phyloP scores from a whole-genome alignment of 2,329 filamentous ascomycete species.

The Helminthosporium solani region DNA sequence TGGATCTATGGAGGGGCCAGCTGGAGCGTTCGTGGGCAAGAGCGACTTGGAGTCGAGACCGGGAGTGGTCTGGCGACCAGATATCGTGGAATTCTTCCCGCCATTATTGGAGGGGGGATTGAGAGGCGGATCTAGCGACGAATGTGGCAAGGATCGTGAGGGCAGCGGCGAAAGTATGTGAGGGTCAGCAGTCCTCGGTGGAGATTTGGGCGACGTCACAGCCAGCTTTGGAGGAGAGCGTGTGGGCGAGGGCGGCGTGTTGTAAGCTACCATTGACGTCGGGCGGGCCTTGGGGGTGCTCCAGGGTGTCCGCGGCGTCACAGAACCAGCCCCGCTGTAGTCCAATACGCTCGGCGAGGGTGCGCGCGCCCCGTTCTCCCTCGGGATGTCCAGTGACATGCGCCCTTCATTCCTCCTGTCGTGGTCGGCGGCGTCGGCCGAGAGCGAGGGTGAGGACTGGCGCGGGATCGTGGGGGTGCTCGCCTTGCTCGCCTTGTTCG shows the following conservation, averaged over 20 bases:
- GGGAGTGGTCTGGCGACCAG: constrained; percentile 46
- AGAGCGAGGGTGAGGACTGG: constrained; percentile 35
- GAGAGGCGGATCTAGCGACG: constrained; percentile 25
- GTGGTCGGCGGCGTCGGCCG: constrained; percentile 35
- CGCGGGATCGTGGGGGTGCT: constrained; percentile 16
- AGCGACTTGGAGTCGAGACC: constrained; percentile 41
- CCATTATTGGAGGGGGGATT: constrained; percentile 12
- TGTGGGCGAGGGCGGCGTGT: constrained; percentile 48
- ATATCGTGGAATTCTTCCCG: constrained; percentile 36
- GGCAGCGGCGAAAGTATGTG: constrained; percentile 38
- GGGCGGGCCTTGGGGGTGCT: constrained; percentile 44
- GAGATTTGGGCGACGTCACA: constrained; percentile 69
- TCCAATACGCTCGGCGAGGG: constrained; percentile 35
- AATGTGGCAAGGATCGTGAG: constrained; percentile 25
- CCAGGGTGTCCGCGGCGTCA: constrained; percentile 34
- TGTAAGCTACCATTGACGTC: constrained; percentile 52
- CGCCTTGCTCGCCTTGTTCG: background rate
- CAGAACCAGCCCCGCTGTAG: constrained; percentile 36
- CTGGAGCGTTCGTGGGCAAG: constrained; percentile 16
- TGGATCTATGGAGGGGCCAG: constrained; percentile 25
- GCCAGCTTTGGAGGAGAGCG: constrained; percentile 65
- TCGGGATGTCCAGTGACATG: constrained; percentile 46
- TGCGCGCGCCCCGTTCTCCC: constrained; percentile 25
- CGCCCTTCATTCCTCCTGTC: constrained; percentile 33
- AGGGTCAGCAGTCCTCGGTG: constrained; percentile 52